Evolutionary conservation across 78 protist genomes (phyloP), one percentile per base, ranked within the genome.

Genomic region (Guillardia theta): DNA sequence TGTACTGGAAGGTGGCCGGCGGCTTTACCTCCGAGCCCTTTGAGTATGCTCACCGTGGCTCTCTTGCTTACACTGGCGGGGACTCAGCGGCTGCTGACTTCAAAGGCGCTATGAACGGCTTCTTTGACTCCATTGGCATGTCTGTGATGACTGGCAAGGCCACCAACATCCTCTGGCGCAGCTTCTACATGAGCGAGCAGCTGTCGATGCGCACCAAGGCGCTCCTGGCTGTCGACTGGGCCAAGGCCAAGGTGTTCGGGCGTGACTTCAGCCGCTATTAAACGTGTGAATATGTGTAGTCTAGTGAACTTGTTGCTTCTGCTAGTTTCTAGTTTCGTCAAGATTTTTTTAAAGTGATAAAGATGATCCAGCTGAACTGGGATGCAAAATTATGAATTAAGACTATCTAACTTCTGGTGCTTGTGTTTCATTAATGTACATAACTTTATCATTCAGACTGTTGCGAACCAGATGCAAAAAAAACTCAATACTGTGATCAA

Each of bases 111-210:
- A 8, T 43, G 12, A 8, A 18, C 37, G 90, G n/a, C n/a, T 22
- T 30, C 43, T 41, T 78, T 18, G 48, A 78, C 0, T 18, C 1
- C 48, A 1, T 36, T 15, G 87, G 87, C 43, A 0, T 88, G 46
- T 8, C 24, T 18, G 93, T 88, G 64, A 27, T 48, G 70, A 48
- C 64, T 9, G 93, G 93, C 53, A 45, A 41, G 70, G 54, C 30
- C 41, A 48, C 93, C 76, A 12, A 30, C 76, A 10, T 43, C 76
- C 54, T 88, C 43, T 88, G 93, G 93, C 8, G 54, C 33, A 18
- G 76, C 30, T 88, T 88, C 93, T 88, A 88, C 93, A 18, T 88
- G 58, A n/a, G 44, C 50, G 90, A 80, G 50, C 90, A 80, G 83
- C 41, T 24, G 45, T 33, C 70, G 41, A 48, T 41, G 41, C 93